Evolutionary conservation across 2,329 filamentous ascomycete species (phyloP), one percentile per base, ranked within the genome.

Genomic region (Elsinoe arachidis): DNA sequence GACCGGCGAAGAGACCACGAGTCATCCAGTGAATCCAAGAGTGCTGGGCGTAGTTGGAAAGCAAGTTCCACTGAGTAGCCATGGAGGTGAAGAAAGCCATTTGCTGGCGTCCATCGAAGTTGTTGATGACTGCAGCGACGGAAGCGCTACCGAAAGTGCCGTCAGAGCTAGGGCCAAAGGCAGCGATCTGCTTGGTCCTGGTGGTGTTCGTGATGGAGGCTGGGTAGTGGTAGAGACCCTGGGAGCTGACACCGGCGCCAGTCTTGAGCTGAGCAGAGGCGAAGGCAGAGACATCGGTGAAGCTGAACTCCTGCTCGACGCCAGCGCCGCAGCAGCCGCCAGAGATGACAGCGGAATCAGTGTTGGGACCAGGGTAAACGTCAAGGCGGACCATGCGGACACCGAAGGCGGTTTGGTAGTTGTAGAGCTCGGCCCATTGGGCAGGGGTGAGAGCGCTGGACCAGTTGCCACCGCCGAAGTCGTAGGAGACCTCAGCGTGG

Each of bases 1-100:
- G 77, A n/a, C 80, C 80, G 9, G 78, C 71, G 60, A 80, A 79
- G 7, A 84, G 67, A 37, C 82, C 81, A 60, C 80, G 75, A 4
- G 82, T 84, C 34, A 82, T 66, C 81, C 81, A 85, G 62, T 77
- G 77, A 59, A 85, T 83, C 75, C 79, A 83, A 10, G 81, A 74
- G 68, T 85, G 82, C 68, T 84, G 81, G 51, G 83, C 67, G 63
- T 76, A 81, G 67, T 76, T 82, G 63, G 78, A 81, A 2, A 80
- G 77, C 12, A 75, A 71, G 54, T 76, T 74, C 78, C 77, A 80
- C 46, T 72, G 70, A 5, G 76, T 73, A 47, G 77, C 77, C 61
- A 80, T 82, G 14, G 72, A 69, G 55, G 79, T 76, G 70, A 84
- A 84, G 71, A 79, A 84, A 2, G 76, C 81, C 79, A 84, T 82